These are phyloP conservation scores for Fusarium papillatum DNA, from an alignment of 2,329 filamentous ascomycete species.

Conservation along the genomic window DNA sequence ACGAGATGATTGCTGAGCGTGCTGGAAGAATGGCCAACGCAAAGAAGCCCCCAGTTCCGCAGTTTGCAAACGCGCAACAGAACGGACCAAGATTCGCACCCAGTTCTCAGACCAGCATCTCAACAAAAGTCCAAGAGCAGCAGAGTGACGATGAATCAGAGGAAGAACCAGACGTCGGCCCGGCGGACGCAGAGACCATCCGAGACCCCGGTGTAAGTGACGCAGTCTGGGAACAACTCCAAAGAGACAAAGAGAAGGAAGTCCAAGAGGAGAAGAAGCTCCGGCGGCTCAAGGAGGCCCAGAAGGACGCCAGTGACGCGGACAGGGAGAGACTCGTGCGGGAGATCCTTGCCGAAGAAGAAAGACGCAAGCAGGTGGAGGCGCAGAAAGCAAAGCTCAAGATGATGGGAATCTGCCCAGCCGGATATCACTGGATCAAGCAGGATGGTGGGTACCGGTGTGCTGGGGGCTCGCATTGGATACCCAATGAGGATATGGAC, in stretches of 20 bases:
- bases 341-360: conserved; percentile 49
- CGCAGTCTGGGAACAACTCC: conserved; percentile 71
- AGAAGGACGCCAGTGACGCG: conserved; percentile 44
- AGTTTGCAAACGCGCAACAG: accelerated
- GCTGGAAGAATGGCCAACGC: conserved; percentile 22
- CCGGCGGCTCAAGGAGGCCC: conserved; percentile 47
- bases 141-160: neutral
- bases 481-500: conserved; percentile 31
- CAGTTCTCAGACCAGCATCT: neutral
- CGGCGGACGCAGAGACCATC: neutral
- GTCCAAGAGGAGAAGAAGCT: conserved; percentile 54
- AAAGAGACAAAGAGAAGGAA: conserved; percentile 60
- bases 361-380: conserved; percentile 53
- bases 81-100: neutral
- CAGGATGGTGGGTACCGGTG: conserved; percentile 72
- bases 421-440: conserved; percentile 73
- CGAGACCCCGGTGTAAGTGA: conserved; percentile 73
- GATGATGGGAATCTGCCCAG: conserved; percentile 67
- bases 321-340: conserved; percentile 53
- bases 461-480: conserved; percentile 70
- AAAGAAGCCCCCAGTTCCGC: neutral
- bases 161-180: conserved; percentile 1
- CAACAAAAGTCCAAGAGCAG: neutral
- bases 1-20: conserved; percentile 39
- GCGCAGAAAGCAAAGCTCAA: conserved; percentile 61